Evolutionary conservation across 2,329 filamentous ascomycete genomes (phyloP), one percentile per base, ranked within the genome.

Genomic region (Beauveria bassiana): DNA sequence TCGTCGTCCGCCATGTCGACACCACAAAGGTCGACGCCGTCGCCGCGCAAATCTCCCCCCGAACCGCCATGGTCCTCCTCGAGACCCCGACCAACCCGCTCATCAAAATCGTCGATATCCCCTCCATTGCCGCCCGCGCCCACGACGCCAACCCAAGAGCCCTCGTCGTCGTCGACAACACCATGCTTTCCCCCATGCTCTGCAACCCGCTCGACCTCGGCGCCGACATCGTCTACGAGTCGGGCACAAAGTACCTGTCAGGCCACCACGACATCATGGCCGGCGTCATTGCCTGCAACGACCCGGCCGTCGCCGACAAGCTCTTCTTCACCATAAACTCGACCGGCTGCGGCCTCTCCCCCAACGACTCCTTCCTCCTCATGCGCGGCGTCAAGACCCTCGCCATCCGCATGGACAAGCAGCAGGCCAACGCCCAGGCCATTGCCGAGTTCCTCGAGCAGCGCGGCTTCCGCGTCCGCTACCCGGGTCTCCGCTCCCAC

Each of bases 201-300:
- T 88, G 88, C 70, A 98, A 96, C 77, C 95, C 95, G 6, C 85
- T 99, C 20, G 93, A 98, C 64, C 82, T 98, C 31, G 95, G 96
- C 62, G 93, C 93, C 18, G 95, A 99, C 70, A 89, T 99, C 67
- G 91, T 96, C 61, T 99, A 99, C 76, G 95, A 99, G 78, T 96
- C 90, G 28, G 95, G 95, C 61, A 99, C 95, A 26, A 99, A 99
- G 75, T 99, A 99, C 71, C 82, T 99, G 6, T 98, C 93, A 1
- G 95, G 95, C 38, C 95, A 99, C 74, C 95, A 99, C 79, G 96
- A 99, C 72, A 89, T 99, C 71, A 99, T 99, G 95, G 95, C 95
- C 10, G 95, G 96, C 65, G 92, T 99, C 34, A 89, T 99, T 66
- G 95, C 93, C 24, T 86, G 93, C 74, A 98, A 98, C 73, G 88